Evolutionary conservation across 768 basidiomycete genomes (phyloP).

Genomic region (Piloderma croceum): DNA sequence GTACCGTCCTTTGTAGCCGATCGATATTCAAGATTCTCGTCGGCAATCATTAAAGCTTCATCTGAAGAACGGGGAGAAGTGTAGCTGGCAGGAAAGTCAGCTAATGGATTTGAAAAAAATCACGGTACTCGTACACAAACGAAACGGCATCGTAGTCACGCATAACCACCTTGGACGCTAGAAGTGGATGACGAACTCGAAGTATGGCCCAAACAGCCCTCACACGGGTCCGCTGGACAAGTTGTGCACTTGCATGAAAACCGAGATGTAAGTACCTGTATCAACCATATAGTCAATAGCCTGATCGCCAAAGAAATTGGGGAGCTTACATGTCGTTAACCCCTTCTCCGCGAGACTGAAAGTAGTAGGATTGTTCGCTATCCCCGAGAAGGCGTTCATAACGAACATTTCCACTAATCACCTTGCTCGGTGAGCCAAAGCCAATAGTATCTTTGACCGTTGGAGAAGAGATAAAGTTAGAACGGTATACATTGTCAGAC

Average conservation of each 20-base stretch:
- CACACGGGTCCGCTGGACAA: slow-evolving; percentile 45
- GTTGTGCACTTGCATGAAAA: slow-evolving; percentile 41
- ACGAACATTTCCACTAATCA: no score
- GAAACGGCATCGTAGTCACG: slow-evolving; percentile 54
- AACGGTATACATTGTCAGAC: slow-evolving; percentile 6
- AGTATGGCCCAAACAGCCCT: slow-evolving; percentile 66
- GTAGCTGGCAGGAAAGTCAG: slow-evolving; percentile 34
- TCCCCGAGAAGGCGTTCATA: slow-evolving; percentile 61
- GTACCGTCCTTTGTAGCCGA: slow-evolving; percentile 50
- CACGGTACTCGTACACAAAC: slow-evolving; percentile 51
- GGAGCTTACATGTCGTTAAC: slow-evolving; percentile 79
- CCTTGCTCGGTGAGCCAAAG: no score
- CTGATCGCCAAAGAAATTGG: not conserved
- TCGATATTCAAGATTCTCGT: slow-evolving; percentile 44
- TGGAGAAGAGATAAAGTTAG: no score
- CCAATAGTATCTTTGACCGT: no score
- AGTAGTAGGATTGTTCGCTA: slow-evolving; percentile 74
- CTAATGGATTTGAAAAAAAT: not conserved
- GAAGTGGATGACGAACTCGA: slow-evolving; percentile 62
- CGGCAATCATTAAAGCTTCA: slow-evolving; percentile 45
- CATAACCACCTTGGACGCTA: slow-evolving; percentile 61
- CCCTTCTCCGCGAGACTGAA: slow-evolving; percentile 70
- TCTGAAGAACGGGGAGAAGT: slow-evolving; percentile 35
- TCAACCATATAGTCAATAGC: slow-evolving; percentile 1
- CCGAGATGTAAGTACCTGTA: slow-evolving; percentile 85